A percentile compares a stretch with the other conserved stretches of the same genome.
phyloP scores from a whole-genome alignment of 2,329 filamentous ascomycete species.

The Pseudogymnoascus sp. region DNA sequence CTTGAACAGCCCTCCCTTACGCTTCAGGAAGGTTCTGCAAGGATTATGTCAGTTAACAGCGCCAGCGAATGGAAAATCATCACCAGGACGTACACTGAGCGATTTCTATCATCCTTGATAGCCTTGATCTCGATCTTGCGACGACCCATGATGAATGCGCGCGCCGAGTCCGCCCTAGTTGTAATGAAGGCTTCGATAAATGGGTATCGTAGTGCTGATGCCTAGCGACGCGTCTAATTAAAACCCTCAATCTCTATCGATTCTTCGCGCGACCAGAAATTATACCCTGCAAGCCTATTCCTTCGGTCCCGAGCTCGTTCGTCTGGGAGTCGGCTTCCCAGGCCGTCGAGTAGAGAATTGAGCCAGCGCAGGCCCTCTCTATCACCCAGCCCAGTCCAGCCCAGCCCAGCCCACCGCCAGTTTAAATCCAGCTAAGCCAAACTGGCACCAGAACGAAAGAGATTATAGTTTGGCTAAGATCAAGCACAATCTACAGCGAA shows the following conservation, averaged over 20 bases:
- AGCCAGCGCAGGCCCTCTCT: slow-evolving; percentile 1
- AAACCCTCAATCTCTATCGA: not conserved
- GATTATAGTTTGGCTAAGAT: too few species aligned
- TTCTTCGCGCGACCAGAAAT: not conserved
- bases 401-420: too few species aligned
- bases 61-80: slow-evolving; percentile 2
- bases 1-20: slow-evolving; percentile 98
- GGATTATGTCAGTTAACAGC: slow-evolving; percentile 15
- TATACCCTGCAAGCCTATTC: not conserved
- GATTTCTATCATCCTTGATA: slow-evolving; percentile 97
- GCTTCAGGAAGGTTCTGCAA: slow-evolving; percentile 87
- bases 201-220: not conserved
- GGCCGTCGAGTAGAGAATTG: slow-evolving; percentile 6
- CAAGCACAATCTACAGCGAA: too few species aligned
- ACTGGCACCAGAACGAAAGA: too few species aligned
- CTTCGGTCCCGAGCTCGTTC: not conserved
- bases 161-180: slow-evolving; percentile 20
- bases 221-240: slow-evolving; percentile 2
- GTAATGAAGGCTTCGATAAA: not conserved
- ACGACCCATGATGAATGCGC: slow-evolving; percentile 66
- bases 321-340: not conserved
- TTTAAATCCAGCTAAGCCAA: too few species aligned
- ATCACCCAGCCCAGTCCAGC: too few species aligned
- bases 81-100: slow-evolving; percentile 72
- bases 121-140: slow-evolving; percentile 99